phyloP scores from a whole-genome alignment of 2,329 filamentous ascomycete genomes.

The Fusarium decemcellulare region DNA sequence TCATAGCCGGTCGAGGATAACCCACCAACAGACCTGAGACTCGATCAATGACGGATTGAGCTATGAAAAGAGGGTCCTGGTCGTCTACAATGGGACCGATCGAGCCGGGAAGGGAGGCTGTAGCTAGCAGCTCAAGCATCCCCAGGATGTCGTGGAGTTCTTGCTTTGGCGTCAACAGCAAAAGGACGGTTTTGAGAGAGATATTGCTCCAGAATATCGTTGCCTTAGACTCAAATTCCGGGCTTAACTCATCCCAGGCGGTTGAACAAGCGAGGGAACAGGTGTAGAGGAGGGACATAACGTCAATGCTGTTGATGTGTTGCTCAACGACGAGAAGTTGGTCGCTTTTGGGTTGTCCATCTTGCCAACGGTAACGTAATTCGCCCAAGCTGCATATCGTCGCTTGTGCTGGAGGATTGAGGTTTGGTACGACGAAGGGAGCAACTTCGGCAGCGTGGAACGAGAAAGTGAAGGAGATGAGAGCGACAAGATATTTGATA shows the following conservation, averaged over 20 bases:
- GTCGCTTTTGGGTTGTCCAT: conserved; percentile 61
- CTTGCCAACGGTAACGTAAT: conserved; percentile 65
- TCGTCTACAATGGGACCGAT: conserved; percentile 75
- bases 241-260: conserved; percentile 49
- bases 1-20: conserved; percentile 57
- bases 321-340: conserved; percentile 58
- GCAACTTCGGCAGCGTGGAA: conserved; percentile 72
- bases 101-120: conserved; percentile 73
- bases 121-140: conserved; percentile 76
- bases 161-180: conserved; percentile 78
- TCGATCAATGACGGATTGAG: conserved; percentile 69
- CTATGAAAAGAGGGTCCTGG: conserved; percentile 60
- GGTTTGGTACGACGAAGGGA: conserved; percentile 69
- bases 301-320: conserved; percentile 73
- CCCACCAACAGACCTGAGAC: conserved; percentile 75
- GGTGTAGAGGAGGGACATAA: conserved; percentile 76
- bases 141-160: conserved; percentile 72
- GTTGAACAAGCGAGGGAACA: conserved; percentile 73
- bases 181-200: conserved; percentile 75
- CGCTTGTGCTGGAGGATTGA: conserved; percentile 69
- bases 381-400: conserved; percentile 74
- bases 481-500: conserved; percentile 74
- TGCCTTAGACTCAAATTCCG: conserved; percentile 48
- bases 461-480: conserved; percentile 75
- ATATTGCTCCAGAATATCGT: conserved; percentile 77